Base-by-base conservation (phyloP, 164 flowering plant species). In the Piper longum region DNA sequence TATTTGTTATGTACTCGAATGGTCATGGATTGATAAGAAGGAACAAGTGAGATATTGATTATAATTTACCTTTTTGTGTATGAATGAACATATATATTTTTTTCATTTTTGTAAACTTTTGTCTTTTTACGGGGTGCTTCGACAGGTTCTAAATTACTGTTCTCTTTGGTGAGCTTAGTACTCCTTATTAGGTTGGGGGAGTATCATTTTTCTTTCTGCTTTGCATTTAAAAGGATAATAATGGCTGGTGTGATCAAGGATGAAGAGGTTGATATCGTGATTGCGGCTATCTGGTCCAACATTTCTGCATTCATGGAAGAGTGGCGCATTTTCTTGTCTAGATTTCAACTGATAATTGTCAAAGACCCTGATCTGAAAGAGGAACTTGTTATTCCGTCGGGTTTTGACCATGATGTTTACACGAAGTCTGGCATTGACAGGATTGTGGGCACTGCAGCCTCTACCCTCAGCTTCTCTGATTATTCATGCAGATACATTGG, bases 401-500 rank as follows among this genome's bases (percentile, higher is more conserved):
- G 96, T 62, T 92, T 92, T 66, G 67, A 85, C 62, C 45, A 74
- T 41, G 72, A 80, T 52, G 72, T 89, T 64, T 88, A 83, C 71
- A 78, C 80, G 18, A 83, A 85, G 72, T 66, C 83, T 64, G 88
- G 89, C 64, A 87, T 92, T 17, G 88, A 87, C 13, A 65, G 61
- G 60, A 61, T 79, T 13, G 75, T 78, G 56, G 95, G 93, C 39
- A 44, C 84, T 64, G 62, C 72, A 56, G 39, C 84, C 45, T 63
- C 68, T 65, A 66, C 82, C 16, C n/a, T 66, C 64, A 62, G 71
- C 39, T 92, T 92, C 64, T 79, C 96, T 70, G 96, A 96, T 36
- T 89, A 89, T 67, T 81, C 96, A 6, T 88, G 93, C 71, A 79
- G 98, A 39, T 92, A 88, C 71, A 87, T 89, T 73, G 98, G 98